Percentiles rank a stretch among this genome's conserved stretches.
Conservation (phyloP, 2,329 filamentous ascomycete genomes). For the Trichoderma arundinaceum region DNA sequence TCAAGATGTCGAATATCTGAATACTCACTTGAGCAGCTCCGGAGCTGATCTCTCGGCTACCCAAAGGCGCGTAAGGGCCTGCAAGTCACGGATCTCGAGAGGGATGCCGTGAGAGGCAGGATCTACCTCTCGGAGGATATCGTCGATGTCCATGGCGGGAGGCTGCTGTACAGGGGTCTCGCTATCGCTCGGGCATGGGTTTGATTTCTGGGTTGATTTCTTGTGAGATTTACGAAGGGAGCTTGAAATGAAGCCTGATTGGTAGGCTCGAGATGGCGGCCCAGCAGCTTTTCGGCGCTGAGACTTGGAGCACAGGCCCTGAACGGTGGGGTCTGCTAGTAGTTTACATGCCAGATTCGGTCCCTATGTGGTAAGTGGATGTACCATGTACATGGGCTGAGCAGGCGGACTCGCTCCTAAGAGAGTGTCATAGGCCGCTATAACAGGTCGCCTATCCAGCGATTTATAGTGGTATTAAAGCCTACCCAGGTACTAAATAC, state of each 20-base stretch:
- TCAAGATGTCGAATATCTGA: background rate
- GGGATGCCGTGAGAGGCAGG: slow-evolving; percentile 60
- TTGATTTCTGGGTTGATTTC: background rate
- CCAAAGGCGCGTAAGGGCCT: slow-evolving; percentile 90
- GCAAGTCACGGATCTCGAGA: slow-evolving; percentile 74
- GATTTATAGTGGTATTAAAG: background rate
- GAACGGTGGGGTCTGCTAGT: slow-evolving; percentile 6
- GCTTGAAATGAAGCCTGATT: background rate
- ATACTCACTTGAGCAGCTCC: slow-evolving; percentile 77
- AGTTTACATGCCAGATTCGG: slow-evolving; percentile 1
- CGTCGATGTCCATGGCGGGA: slow-evolving; percentile 73
- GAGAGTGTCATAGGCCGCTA: background rate
- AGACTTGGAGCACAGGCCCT: background rate
- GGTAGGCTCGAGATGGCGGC: background rate
- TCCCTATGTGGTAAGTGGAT: background rate
- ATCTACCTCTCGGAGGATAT: slow-evolving; percentile 77
- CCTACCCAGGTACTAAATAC: background rate
- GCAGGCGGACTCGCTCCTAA: background rate
- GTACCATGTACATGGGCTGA: background rate
- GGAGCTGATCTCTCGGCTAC: slow-evolving; percentile 88
- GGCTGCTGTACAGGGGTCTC: background rate
- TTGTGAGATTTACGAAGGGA: background rate
- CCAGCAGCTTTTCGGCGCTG: background rate
- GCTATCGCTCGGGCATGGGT: background rate
- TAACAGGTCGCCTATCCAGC: background rate